Percentiles rank a stretch among this genome's conserved stretches.
These are phyloP conservation scores for Sambucus nigra DNA, from an alignment of 129 eudicot genomes.

Conservation along the genomic window DNA sequence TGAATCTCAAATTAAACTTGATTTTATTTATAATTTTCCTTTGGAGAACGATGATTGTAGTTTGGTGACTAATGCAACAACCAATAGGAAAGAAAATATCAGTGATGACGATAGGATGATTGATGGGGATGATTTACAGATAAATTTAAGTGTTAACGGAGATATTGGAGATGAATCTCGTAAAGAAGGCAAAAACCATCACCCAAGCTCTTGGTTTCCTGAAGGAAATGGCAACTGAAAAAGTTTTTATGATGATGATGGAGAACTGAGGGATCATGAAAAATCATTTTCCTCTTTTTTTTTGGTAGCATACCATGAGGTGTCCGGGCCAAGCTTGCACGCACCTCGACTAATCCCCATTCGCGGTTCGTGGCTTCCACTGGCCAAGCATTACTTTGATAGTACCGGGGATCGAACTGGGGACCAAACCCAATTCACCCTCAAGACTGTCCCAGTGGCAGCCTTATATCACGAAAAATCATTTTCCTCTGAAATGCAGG, in stretches of 20 bases:
- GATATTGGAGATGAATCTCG: conserved; percentile 2
- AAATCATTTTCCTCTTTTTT: no score
- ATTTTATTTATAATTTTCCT: neutral
- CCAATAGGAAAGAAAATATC: neutral
- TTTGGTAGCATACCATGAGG: no score
- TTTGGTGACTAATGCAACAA: neutral
- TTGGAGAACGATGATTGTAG: neutral
- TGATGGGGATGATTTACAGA: conserved; percentile 11
- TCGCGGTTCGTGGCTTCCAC: no score
- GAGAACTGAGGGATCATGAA: conserved; percentile 8
- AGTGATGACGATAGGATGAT: conserved; percentile 7
- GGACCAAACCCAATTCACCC: no score
- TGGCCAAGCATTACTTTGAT: no score
- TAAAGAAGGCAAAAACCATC: neutral
- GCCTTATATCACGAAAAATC: no score
- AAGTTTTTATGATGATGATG: conserved; percentile 4
- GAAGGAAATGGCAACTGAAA: conserved; percentile 1
- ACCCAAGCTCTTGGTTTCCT: neutral
- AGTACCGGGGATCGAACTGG: no score
- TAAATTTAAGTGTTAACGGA: conserved; percentile 15
- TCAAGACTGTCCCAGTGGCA: no score
- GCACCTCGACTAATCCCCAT: no score
- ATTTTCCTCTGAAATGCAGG: conserved; percentile 10
- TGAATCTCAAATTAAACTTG: neutral
- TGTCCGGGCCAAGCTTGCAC: no score